Conservation (phyloP, 179 eudicot species). For the Carnegiea gigantea region DNA sequence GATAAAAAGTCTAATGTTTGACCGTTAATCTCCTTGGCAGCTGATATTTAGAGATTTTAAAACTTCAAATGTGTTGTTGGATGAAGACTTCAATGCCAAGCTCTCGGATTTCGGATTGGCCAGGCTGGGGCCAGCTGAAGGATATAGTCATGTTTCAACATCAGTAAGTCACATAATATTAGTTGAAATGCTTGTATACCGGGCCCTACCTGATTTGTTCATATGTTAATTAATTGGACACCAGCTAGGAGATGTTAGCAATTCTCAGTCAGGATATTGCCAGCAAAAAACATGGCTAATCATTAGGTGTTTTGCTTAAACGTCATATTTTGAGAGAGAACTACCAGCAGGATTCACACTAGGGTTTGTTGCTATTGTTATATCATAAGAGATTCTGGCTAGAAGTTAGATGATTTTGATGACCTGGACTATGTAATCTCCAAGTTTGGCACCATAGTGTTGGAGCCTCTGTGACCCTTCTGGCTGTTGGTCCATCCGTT, state of each 20-base stretch:
- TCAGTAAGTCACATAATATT: conserved; percentile 34
- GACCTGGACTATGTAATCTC: not conserved
- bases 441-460: not conserved
- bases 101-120: conserved; percentile 54
- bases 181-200: not conserved
- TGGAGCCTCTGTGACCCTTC: not conserved
- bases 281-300: not conserved
- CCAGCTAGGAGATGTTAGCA: conserved; percentile 3
- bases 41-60: conserved; percentile 52
- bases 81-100: conserved; percentile 51
- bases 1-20: conserved; percentile 10
- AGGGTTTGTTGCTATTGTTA: not conserved
- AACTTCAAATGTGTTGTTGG: conserved; percentile 48
- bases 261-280: conserved; percentile 7
- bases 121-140: conserved; percentile 54
- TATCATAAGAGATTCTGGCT: not conserved
- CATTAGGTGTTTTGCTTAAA: not conserved
- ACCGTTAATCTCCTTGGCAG: conserved; percentile 32
- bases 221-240: not conserved
- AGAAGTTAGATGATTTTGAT: not conserved
- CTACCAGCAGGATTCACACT: not conserved
- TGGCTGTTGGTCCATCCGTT: too few relatives aligned
- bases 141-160: conserved; percentile 49
- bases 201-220: conserved; percentile 9
- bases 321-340: not conserved